Base-by-base conservation (phyloP, 345 rosid species). In the Dovyalis caffra region DNA sequence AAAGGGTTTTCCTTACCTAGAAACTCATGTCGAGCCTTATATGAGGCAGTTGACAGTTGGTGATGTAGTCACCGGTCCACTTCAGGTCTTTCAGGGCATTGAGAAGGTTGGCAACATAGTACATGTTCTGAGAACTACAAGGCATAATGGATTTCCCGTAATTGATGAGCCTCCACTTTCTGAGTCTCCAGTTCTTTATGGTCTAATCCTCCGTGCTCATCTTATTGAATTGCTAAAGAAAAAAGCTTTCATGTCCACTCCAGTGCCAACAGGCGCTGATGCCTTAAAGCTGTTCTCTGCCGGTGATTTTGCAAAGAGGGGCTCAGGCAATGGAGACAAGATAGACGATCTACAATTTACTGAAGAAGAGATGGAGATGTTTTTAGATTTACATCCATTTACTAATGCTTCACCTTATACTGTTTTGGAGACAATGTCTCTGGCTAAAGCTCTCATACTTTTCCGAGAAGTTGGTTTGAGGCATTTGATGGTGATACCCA, bases 391-490 rank as follows among this genome's bases (percentile, higher is more conserved):
- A 64, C 94, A 84, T 80, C 96, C 98, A 8, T 95, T 95, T 75
- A 86, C 96, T 65, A 91, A 92, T 78, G 89, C 98, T 71, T 95
- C 97, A 1, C 99, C 98, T 32, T 91, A 91, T 65, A 92, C 94
- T 12, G 99, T 95, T 64, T 92, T 92, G 76, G 99, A 95, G 83
- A 85, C 98, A 0, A 92, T 92, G 98, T 95, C 99, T 9, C 89
- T 95, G 2, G 96, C 97, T 6, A 92, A 95, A 82, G 97, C 98
- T 64, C 90, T 87, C 26, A 25, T 80, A 51, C 98, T 95, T 79
- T 95, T 95, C 81, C 90, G 96, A 37, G 88, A 90, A 77, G 89
- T 91, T 83, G 97, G 98, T 62, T 77, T 91, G 77, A 86, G 99
- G 83, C 99, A 95, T 83, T 85, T 91, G 45, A 81, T 95, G 35